Conservation (phyloP, 345 rosid genomes). For the Carallia brachiata region DNA sequence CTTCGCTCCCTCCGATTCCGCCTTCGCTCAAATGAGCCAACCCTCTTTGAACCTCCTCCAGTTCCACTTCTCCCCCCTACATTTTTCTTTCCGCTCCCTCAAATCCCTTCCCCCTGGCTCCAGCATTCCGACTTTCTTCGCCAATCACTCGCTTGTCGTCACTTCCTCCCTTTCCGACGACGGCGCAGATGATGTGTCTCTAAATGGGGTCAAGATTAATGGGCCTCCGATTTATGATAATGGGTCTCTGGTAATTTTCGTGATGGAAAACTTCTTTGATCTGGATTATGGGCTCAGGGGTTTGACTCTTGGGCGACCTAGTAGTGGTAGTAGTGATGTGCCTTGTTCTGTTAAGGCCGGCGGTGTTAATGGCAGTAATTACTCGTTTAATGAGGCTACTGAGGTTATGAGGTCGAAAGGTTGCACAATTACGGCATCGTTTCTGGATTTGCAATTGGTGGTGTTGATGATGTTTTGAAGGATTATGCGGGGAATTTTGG, state of each 20-base stretch:
- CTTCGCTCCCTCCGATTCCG: conserved; percentile 35
- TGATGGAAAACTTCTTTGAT: conserved; percentile 34
- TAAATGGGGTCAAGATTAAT: conserved; percentile 33
- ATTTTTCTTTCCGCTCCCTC: conserved; percentile 17
- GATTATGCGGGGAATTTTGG: conserved; percentile 17
- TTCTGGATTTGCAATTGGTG: conserved; percentile 27
- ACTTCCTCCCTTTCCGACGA: conserved; percentile 18
- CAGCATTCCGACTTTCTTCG: conserved; percentile 30
- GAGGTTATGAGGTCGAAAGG: conserved; percentile 33
- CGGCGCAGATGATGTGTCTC: background rate
- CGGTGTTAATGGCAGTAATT: background rate
- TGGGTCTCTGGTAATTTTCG: conserved; percentile 36
- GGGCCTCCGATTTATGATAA: conserved; percentile 33
- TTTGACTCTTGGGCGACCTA: background rate
- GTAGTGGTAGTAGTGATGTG: conserved; percentile 4
- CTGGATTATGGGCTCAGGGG: conserved; percentile 13
- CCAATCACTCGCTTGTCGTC: conserved; percentile 38
- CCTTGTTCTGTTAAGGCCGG: background rate
- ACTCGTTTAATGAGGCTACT: conserved; percentile 22
- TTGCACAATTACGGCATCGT: conserved; percentile 14
- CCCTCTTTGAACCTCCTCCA: conserved; percentile 37
- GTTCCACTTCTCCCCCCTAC: conserved; percentile 31
- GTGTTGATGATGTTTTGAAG: conserved; percentile 26
- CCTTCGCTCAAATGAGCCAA: conserved; percentile 30
- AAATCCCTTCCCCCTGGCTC: conserved; percentile 28